phyloP scores from a whole-genome alignment of 2,329 filamentous ascomycete species.

The Diaporthe amygdali region DNA sequence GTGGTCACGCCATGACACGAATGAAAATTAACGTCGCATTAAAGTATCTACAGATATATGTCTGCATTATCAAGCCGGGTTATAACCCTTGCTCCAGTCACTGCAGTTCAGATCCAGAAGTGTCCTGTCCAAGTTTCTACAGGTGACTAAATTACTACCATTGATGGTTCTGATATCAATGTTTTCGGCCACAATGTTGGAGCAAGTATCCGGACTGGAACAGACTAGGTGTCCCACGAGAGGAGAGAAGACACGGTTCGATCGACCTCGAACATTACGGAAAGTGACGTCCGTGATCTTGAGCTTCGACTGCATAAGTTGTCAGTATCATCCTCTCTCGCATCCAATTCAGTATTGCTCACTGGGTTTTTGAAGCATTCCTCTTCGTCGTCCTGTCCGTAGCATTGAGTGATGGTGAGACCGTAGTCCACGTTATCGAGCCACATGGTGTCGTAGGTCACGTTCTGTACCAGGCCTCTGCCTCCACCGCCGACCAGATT shows the following conservation, averaged over 20 bases:
- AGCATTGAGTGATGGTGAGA: slow-evolving; percentile 56
- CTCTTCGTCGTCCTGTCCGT: slow-evolving; percentile 60
- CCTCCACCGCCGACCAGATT: slow-evolving; percentile 65
- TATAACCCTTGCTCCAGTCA: slow-evolving; percentile 4
- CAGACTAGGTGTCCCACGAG: slow-evolving; percentile 33
- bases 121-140: slow-evolving; percentile 31
- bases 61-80: background rate
- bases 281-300: slow-evolving; percentile 61
- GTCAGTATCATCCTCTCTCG: background rate
- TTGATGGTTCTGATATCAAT: slow-evolving; percentile 32
- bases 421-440: slow-evolving; percentile 67
- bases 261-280: slow-evolving; percentile 58
- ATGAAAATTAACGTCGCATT: no score
- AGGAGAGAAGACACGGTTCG: slow-evolving; percentile 31
- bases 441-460: slow-evolving; percentile 63
- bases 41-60: background rate
- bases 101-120: slow-evolving; percentile 31
- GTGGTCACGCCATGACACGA: no score
- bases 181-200: slow-evolving; percentile 28
- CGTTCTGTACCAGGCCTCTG: slow-evolving; percentile 61
- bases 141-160: slow-evolving; percentile 30
- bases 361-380: slow-evolving; percentile 62
- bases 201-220: slow-evolving; percentile 29
- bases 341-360: no score
- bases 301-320: slow-evolving; percentile 41